These are phyloP conservation scores for Cucumis sativus DNA, from an alignment of 306 rosid genomes.

Conservation along the genomic window Cucumber_9930_V3 NC_026658.2:377001-377500, in stretches of 20 bases:
- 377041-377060: slow-evolving; percentile 94
- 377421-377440: slow-evolving; percentile 13
- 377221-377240: slow-evolving; percentile 50
- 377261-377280: slow-evolving; percentile 35
- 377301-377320: slow-evolving; percentile 47
- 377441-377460: slow-evolving; percentile 11
- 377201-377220: slow-evolving; percentile 88
- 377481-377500: slow-evolving; percentile 3
- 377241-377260: slow-evolving; percentile 40
- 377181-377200: slow-evolving; percentile 73
- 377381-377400: slow-evolving; percentile 17
- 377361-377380: slow-evolving; percentile 30
- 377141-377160: slow-evolving; percentile 85
- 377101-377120: slow-evolving; percentile 60
- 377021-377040: slow-evolving; percentile 94
- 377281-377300: slow-evolving; percentile 58
- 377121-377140: slow-evolving; percentile 91
- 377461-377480: slow-evolving; percentile 12
- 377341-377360: slow-evolving; percentile 46
- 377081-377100: slow-evolving; percentile 67
- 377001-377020: slow-evolving; percentile 46
- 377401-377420: slow-evolving; percentile 5
- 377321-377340: slow-evolving; percentile 51
- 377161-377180: slow-evolving; percentile 78
- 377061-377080: slow-evolving; percentile 80